These are phyloP conservation scores for Coemansia guatemalensis DNA, from an alignment of 192 early-diverging fungal species.

Conservation along the genomic window DNA sequence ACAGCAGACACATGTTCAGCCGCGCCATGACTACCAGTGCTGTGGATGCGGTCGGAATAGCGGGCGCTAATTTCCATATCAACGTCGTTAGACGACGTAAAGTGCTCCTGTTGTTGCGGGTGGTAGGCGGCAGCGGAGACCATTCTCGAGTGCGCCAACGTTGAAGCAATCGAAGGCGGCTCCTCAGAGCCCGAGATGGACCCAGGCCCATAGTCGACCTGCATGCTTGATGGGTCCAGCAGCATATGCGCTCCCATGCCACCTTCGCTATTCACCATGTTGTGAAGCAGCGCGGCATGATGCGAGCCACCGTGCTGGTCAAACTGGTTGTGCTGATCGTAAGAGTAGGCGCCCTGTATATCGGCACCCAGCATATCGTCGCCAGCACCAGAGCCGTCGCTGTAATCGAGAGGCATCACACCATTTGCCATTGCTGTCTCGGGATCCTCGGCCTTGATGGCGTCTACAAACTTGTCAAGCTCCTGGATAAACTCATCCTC, in stretches of 20 bases:
- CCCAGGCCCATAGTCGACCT: conserved; percentile 24
- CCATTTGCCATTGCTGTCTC: conserved; percentile 42
- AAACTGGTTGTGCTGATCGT: conserved; percentile 28
- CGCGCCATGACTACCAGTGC: conserved; percentile 1
- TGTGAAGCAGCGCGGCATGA: conserved; percentile 33
- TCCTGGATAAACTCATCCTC: conserved; percentile 54
- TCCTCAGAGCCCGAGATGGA: conserved; percentile 22
- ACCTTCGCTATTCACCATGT: conserved; percentile 25
- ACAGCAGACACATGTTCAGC: conserved; percentile 9
- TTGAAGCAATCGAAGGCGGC: conserved; percentile 26
- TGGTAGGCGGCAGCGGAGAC: conserved; percentile 10
- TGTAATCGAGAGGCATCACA: conserved; percentile 48
- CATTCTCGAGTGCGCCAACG: conserved; percentile 18
- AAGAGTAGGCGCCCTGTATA: conserved; percentile 24
- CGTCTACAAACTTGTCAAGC: conserved; percentile 56
- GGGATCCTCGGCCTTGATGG: conserved; percentile 48
- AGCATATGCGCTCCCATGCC: conserved; percentile 29
- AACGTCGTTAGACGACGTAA: background rate
- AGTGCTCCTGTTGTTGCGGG: conserved; percentile 6
- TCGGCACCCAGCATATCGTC: conserved; percentile 33
- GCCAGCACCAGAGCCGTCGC: conserved; percentile 38
- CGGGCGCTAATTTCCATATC: conserved; percentile 5
- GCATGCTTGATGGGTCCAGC: conserved; percentile 48
- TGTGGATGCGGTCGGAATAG: background rate
- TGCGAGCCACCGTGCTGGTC: conserved; percentile 21